Evolutionary conservation across 1,284 basidiomycete genomes (phyloP).

Genomic region (Inonotus obliquus): DNA sequence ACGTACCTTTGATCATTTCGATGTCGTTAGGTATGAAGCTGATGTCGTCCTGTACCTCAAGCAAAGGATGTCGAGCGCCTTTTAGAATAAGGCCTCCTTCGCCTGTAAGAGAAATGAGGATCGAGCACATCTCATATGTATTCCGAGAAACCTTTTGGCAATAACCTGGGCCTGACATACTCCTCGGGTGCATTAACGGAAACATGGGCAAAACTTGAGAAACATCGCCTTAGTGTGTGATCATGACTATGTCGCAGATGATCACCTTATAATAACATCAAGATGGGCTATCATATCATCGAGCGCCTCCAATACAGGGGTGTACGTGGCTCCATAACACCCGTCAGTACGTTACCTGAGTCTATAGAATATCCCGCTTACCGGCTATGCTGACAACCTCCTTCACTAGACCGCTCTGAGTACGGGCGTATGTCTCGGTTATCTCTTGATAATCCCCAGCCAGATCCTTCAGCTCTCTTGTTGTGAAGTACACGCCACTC

Average conservation of each 20-base stretch:
- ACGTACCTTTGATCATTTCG: conserved; percentile 75
- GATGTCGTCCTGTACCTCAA: conserved; percentile 95
- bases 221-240: not conserved
- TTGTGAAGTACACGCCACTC: conserved; percentile 91
- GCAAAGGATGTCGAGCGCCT: conserved; percentile 91
- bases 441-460: conserved; percentile 74
- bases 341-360: not conserved
- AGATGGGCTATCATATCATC: conserved; percentile 87
- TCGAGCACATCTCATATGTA: not conserved
- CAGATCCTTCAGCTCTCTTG: conserved; percentile 65
- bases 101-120: conserved; percentile 38
- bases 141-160: conserved; percentile 55
- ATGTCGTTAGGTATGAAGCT: conserved; percentile 95
- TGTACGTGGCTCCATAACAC: conserved; percentile 70
- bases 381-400: conserved; percentile 92
- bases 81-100: conserved; percentile 71
- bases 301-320: conserved; percentile 84
- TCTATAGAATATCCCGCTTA: conserved; percentile 35
- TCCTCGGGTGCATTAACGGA: conserved; percentile 82
- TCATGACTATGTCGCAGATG: not conserved
- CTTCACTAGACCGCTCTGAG: conserved; percentile 83
- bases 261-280: conserved; percentile 86
- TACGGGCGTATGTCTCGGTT: conserved; percentile 66
- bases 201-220: conserved; percentile 82
- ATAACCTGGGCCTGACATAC: conserved; percentile 80